phyloP scores from a whole-genome alignment of 2,329 filamentous ascomycete species.

The Geosmithia putterillii region DNA sequence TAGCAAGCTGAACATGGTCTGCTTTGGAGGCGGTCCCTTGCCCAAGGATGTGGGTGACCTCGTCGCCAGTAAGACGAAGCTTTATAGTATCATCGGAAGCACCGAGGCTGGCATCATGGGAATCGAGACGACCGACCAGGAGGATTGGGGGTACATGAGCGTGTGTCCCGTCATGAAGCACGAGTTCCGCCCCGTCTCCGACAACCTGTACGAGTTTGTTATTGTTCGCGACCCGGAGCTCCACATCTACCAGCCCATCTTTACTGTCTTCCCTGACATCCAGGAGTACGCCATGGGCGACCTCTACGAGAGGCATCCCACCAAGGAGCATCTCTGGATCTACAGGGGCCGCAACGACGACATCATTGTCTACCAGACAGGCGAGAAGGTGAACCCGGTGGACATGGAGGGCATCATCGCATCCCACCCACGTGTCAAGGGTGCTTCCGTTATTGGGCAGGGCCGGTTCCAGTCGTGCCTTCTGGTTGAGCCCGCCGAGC shows the following conservation, averaged over 20 bases:
- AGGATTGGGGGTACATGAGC: constrained; percentile 18
- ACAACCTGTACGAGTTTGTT: constrained; percentile 18
- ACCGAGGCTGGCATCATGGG: constrained; percentile 15
- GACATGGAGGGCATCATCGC: constrained; percentile 19
- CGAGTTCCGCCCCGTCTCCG: constrained; percentile 8
- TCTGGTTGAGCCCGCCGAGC: constrained; percentile 25
- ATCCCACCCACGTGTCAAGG: constrained; percentile 13
- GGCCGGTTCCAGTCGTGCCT: constrained; percentile 12
- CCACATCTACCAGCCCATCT: constrained; percentile 18
- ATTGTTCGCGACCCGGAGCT: constrained; percentile 14
- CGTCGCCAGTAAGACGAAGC: constrained; percentile 11
- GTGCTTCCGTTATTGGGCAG: constrained; percentile 18
- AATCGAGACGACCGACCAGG: constrained; percentile 8
- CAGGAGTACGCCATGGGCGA: constrained; percentile 31
- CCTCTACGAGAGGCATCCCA: constrained; percentile 24
- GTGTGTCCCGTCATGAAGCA: constrained; percentile 8
- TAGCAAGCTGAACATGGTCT: constrained; percentile 8
- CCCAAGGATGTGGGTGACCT: constrained; percentile 14
- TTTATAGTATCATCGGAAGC: constrained; percentile 14
- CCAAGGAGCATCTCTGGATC: constrained; percentile 17
- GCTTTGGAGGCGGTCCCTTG: constrained; percentile 15
- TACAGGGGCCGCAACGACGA: constrained; percentile 24
- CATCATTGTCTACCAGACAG: constrained; percentile 26
- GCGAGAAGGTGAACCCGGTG: constrained; percentile 28
- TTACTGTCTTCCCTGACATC: constrained; percentile 25